Evolutionary conservation across 257 asterid species (phyloP), one percentile per base, ranked within the genome.

Genomic region (Ilex aquifolium): DNA sequence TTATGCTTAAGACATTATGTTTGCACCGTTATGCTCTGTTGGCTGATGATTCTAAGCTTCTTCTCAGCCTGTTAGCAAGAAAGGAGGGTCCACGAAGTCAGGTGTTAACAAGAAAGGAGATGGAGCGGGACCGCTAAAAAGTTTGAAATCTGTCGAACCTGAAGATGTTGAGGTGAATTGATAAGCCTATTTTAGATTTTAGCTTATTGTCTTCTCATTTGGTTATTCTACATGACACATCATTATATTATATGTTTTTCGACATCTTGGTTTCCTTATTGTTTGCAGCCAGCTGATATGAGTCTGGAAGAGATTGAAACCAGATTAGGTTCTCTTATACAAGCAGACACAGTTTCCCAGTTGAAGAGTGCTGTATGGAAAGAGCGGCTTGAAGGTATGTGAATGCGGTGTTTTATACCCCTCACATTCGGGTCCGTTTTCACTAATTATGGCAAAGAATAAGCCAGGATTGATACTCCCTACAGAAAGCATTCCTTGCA

Each of bases 321-420:
- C 80, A 85, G 83, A 83, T 68, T 93, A 74, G 97, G 96, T 61
- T 84, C 95, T 61, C 88, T 93, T 67, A 69, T 90, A 62, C 96
- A 81, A 79, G 74, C 83, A 53, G 99, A 90, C 31, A 90, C 97
- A 21, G 77, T 90, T 69, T 60, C 84, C 58, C 97, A 75, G 74
- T 70, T 93, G 73, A 93, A 90, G 76, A 90, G 97, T 77, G 78
- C 95, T 66, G 91, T 84, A 60, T 93, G 99, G 99, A 93, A 93
- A 86, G 99, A 93, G 84, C 79, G 97, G 68, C 96, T 90, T 57
- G 99, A 90, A 90, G 99, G 99, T 93, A 76, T 65, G 32, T 59
- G 42, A 36, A 36, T 36, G 5, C 8, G 0, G 42, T 36, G 42
- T 36, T 36, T 36, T 36, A 4, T 36, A 36, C 42, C 42, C 42